A percentile compares a stretch with the other conserved stretches of the same genome.
Evolutionary conservation across 306 rosid species (phyloP).

Genomic region (Hippophae rhamnoides): DNA sequence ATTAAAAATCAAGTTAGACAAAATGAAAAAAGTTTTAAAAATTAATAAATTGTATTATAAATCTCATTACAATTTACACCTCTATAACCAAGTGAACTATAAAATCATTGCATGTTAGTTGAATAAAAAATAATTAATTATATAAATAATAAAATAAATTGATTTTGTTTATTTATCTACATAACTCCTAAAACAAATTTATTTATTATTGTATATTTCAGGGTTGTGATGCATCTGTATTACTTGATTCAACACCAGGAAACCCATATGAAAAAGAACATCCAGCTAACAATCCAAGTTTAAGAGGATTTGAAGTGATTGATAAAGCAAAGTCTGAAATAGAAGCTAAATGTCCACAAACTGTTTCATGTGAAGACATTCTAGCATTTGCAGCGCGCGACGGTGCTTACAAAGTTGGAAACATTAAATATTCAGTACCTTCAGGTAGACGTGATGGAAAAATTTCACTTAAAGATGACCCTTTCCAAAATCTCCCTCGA

Average conservation of each 20-base stretch:
- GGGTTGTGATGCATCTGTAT: slow-evolving; percentile 37
- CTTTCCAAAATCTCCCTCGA: neutral
- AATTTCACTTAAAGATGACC: slow-evolving; percentile 17
- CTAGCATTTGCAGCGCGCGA: slow-evolving; percentile 39
- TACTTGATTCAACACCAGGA: slow-evolving; percentile 23
- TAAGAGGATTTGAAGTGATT: slow-evolving; percentile 35
- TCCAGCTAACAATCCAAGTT: slow-evolving; percentile 28
- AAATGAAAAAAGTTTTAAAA: too few relatives aligned
- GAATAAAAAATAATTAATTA: too few relatives aligned
- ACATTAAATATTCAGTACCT: slow-evolving; percentile 24
- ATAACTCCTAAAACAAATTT: too few relatives aligned
- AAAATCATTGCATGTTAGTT: too few relatives aligned
- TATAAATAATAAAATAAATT: too few relatives aligned
- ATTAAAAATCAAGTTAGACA: too few relatives aligned
- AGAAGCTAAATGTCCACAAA: slow-evolving; percentile 31
- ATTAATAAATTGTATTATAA: too few relatives aligned
- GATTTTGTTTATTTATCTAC: too few relatives aligned
- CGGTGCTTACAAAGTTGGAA: slow-evolving; percentile 17
- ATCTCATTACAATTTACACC: too few relatives aligned
- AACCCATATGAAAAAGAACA: slow-evolving; percentile 25
- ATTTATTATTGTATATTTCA: neutral
- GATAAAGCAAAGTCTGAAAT: slow-evolving; percentile 29
- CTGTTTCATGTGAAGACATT: slow-evolving; percentile 36
- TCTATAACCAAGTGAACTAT: too few relatives aligned
- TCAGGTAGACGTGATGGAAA: slow-evolving; percentile 28